Evolutionary conservation across 148 eudicot genomes (phyloP), one percentile per base, ranked within the genome.

Genomic region (Vaccinium corymbosum): DNA sequence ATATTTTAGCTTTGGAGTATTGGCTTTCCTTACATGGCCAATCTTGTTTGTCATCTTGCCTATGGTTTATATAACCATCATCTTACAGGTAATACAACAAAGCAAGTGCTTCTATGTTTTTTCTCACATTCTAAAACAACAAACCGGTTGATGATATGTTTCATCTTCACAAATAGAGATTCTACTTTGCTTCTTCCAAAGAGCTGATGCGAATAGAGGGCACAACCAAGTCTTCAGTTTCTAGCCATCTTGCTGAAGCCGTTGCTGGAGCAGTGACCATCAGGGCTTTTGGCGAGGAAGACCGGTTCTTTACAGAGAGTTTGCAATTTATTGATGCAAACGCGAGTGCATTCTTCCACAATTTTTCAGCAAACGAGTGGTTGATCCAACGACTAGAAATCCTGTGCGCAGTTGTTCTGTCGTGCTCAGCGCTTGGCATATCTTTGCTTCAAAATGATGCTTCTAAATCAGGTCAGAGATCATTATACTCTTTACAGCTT

Each of bases 161-260:
- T 80, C 35, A 32, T 35, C 51, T 72, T 55, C 3, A 29, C 57
- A 48, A 25, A 81, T 90, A 93, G 95, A 86, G 78, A 64, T 88
- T 86, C 83, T 93, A 91, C 88, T 86, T 87, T 80, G 91, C 92
- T 49, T 87, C 94, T 76, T 91, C 93, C 22, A 93, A 90, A 84
- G 94, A 91, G 83, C 79, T 93, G 83, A 89, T 90, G 88, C 86
- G 95, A 48, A 88, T 93, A 46, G 89, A 93, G 84, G 94, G 95
- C 56, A 93, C 95, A 11, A 93, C 92, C 6, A 93, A 89, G 80
- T 92, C 93, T 75, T 74, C 87, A 7, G 85, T 91, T 35, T 89
- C 92, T 59, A 92, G 93, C 88, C 87, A 87, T 87, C 86, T 92
- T 32, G 89, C 93, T 15, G 94, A 93, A 83, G 84, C 93, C 48